Evolutionary conservation across 2,329 filamentous ascomycete genomes (phyloP), one percentile per base, ranked within the genome.

Genomic region (Fusarium fracticaudum): DNA sequence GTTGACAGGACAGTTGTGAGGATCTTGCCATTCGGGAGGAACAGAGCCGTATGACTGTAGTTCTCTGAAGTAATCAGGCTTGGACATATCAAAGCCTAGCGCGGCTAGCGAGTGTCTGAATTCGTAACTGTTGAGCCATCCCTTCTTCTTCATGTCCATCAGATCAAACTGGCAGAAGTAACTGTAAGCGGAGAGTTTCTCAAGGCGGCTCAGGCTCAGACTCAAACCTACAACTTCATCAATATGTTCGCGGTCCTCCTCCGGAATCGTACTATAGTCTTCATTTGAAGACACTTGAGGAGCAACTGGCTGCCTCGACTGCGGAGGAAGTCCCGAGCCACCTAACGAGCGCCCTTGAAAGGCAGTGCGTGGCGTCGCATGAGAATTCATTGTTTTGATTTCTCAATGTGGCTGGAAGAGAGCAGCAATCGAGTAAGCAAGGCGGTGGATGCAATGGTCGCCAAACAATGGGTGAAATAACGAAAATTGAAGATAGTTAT

Each of bases 91-190:
- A 86, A 98, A 98, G 74, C 96, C 96, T 3, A 99, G 91, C 8
- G 96, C 96, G 82, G 97, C 96, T 79, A 98, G 92, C 69, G 96
- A 95, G 85, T 98, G 96, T 84, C 96, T 96, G 82, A 98, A 94
- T 85, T 99, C 96, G 85, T 98, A 96, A 87, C 98, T 98, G 86
- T 98, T 96, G 80, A 99, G 94, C 83, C 93, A 91, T 53, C 92
- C 90, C 85, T 98, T 95, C 82, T 97, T 96, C 87, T 98, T 96
- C 80, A 98, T 93, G 83, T 98, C 96, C 87, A 99, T 98, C 75
- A 98, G 91, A 71, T 92, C 92, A 84, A 98, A 98, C 93, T 97
- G 75, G 33, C 13, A 67, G 43, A 40, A 59, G 40, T 4, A 37
- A 24, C 24, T 14, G 74, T 79, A 54, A 80, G 79, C 44, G 22